Percentiles rank a stretch among this genome's conserved stretches.
Evolutionary conservation across 2,329 filamentous ascomycete species (phyloP).

Genomic region (Epichloe gansuensis): DNA sequence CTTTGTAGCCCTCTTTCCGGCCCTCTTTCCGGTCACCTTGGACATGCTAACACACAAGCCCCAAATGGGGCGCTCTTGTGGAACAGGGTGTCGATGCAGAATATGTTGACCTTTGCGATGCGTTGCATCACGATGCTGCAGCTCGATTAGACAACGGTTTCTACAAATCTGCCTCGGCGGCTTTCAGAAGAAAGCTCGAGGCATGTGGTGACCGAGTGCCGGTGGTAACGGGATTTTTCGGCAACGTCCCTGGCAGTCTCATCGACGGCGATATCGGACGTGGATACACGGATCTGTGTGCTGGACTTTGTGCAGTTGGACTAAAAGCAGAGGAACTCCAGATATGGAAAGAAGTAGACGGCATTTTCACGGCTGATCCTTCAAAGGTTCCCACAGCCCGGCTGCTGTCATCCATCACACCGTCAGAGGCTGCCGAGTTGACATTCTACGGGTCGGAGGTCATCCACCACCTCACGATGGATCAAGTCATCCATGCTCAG

Average conservation of each 20-base stretch:
- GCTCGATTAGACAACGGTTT: conserved; percentile 53
- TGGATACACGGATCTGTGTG: conserved; percentile 93
- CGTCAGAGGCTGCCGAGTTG: conserved; percentile 87
- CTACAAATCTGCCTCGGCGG: conserved; percentile 50
- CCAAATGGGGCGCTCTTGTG: conserved; percentile 14
- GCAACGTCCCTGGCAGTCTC: conserved; percentile 78
- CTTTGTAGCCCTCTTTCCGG: not conserved
- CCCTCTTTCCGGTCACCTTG: not conserved
- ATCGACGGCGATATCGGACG: conserved; percentile 81
- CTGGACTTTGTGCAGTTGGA: conserved; percentile 80
- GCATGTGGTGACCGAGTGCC: conserved; percentile 57
- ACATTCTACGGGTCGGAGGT: conserved; percentile 93
- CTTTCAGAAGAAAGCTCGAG: conserved; percentile 50
- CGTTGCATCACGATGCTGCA: conserved; percentile 54
- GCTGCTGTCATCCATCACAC: conserved; percentile 78
- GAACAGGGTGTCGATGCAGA: conserved; percentile 62
- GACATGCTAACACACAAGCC: conserved; percentile 1
- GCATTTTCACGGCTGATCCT: conserved; percentile 76
- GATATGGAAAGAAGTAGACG: conserved; percentile 98
- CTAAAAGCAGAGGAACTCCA: conserved; percentile 80
- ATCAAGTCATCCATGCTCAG: conserved; percentile 75
- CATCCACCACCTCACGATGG: conserved; percentile 98
- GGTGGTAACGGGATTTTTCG: conserved; percentile 88
- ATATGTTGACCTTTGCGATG: conserved; percentile 79
- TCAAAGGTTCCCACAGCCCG: conserved; percentile 88